Base-by-base conservation (phyloP, 2,329 filamentous ascomycete species). In the Fusarium denticulatum region DNA sequence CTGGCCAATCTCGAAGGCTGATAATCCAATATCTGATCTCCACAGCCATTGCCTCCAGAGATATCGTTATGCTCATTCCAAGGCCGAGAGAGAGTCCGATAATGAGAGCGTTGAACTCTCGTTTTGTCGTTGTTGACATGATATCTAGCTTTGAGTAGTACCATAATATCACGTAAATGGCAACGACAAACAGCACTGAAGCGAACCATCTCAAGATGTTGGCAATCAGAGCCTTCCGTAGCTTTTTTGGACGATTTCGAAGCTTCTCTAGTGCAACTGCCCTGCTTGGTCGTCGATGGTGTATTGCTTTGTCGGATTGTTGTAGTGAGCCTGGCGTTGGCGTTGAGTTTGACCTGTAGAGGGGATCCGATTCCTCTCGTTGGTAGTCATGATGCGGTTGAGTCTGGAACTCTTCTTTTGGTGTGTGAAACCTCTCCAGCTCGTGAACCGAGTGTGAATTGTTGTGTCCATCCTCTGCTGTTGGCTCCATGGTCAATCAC, bases 1-100 rank as follows among this genome's bases (percentile, higher is more conserved):
- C 76, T 39, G 80, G 81, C 66, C 83, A 80, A 43, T 80, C 78
- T 10, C 80, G 76, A 14, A 78, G 76, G 64, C 80, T 82, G 46
- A 87, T 72, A 34, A 86, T 81, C 78, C 83, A 85, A 84, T 85
- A 87, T n/a, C 85, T 79, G 67, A 85, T 76, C 66, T 85, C 84
- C 20, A 80, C 75, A 7, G 84, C 82, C 80, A 86, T 83, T 34
- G 80, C 81, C 64, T 85, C 85, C 28, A 87, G 79, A 12, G 81
- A 81, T 69, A 80, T 84, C 6, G 82, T 81, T 46, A 86, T 81
- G 53, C 83, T 83, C 55, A 87, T 40, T 11, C 71, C 71, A 12
- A 74, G 71, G 14, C 71, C 71, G 5, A 71, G 85, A 52, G 82
- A 83, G 10, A 86, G 77, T 0, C 81, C 84, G 1, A 84, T 85